phyloP scores from a whole-genome alignment of 257 asterid genomes.

The Nicotiana otophora region DNA sequence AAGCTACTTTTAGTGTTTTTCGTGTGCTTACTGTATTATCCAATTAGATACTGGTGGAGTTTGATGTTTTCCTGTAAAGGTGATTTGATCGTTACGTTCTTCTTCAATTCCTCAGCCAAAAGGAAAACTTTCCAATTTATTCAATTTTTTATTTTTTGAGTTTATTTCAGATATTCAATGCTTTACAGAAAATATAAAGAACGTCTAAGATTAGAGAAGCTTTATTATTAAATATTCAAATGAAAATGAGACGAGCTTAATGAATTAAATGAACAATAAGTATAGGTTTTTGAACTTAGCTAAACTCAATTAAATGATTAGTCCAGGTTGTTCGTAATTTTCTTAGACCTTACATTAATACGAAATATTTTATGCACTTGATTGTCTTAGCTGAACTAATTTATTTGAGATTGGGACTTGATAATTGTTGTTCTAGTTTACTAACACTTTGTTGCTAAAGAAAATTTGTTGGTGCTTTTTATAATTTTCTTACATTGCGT shows the following conservation, averaged over 20 bases:
- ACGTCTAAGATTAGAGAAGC: not conserved
- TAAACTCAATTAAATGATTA: not conserved
- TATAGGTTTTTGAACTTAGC: not conserved
- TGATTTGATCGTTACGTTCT: not conserved
- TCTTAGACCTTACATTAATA: no score
- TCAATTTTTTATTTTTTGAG: not conserved
- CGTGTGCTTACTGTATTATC: not conserved
- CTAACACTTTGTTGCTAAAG: not conserved
- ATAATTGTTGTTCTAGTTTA: not conserved
- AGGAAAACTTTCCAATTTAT: not conserved
- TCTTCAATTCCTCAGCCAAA: not conserved
- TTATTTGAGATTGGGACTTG: not conserved
- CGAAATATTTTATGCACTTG: no score
- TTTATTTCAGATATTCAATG: not conserved
- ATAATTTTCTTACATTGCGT: not conserved
- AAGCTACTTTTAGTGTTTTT: not conserved
- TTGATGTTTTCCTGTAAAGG: not conserved
- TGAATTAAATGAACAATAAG: not conserved
- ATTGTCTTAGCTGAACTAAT: no score
- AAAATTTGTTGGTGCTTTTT: not conserved
- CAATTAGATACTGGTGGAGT: not conserved
- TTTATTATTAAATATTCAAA: no score
- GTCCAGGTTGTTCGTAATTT: no score
- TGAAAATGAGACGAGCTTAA: no score
- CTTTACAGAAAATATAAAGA: not conserved